These are phyloP conservation scores for Gaultheria prostrata DNA, from an alignment of 148 eudicot species.

Conservation along the genomic window DNA sequence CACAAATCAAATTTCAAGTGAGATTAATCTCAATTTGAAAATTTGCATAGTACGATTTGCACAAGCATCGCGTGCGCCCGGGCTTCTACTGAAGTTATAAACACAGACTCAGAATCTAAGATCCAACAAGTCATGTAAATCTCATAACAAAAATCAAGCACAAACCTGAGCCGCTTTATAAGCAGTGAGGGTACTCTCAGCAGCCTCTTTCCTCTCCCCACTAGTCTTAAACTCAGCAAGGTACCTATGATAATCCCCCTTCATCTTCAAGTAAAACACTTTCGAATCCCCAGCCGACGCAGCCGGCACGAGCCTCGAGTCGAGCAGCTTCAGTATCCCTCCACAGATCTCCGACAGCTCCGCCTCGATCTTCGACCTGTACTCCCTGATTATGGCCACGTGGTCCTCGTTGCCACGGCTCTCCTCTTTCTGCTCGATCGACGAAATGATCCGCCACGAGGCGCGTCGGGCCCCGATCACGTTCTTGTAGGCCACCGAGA, in stretches of 20 bases:
- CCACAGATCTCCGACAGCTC: constrained; percentile 57
- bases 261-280: constrained; percentile 73
- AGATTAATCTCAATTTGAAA: no score
- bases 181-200: constrained; percentile 72
- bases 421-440: constrained; percentile 73
- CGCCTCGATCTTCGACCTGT: constrained; percentile 57
- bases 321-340: constrained; percentile 55
- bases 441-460: constrained; percentile 68
- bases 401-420: constrained; percentile 68
- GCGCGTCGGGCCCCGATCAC: constrained; percentile 78
- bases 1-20: no score
- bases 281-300: constrained; percentile 56
- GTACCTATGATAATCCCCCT: constrained; percentile 71
- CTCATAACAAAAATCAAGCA: background rate
- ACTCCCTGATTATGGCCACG: constrained; percentile 42
- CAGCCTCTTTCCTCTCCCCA: constrained; percentile 64
- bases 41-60: no score
- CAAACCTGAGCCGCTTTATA: constrained; percentile 70
- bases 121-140: background rate
- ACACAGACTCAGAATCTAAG: background rate
- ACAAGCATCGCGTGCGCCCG: no score
- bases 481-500: constrained; percentile 76
- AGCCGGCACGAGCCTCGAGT: constrained; percentile 45
- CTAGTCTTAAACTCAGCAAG: constrained; percentile 76
- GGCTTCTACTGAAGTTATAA: background rate